A percentile compares a stretch with the other conserved stretches of the same genome.
Conservation (phyloP, 371 early-diverging fungal genomes). For the Amoeboaphelidium protococcarum region DNA sequence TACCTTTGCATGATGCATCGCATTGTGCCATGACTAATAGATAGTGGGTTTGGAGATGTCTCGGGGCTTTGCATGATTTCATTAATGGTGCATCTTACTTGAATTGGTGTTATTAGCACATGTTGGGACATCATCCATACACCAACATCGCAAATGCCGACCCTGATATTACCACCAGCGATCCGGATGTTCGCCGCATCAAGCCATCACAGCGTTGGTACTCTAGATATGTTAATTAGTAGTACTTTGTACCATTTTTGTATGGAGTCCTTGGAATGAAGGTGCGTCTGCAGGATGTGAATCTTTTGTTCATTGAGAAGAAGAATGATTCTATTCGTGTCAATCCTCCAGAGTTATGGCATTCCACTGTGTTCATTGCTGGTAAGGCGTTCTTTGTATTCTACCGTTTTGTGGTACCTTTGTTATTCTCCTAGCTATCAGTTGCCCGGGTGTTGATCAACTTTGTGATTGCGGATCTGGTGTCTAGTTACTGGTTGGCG, state of each 20-base stretch:
- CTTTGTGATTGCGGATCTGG: constrained; percentile 17
- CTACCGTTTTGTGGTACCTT: constrained; percentile 18
- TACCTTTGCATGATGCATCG: constrained; percentile 25
- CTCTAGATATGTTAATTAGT: constrained; percentile 18
- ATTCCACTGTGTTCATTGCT: constrained; percentile 20
- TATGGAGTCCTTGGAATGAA: constrained; percentile 24
- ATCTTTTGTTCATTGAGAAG: constrained; percentile 16
- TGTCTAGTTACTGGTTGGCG: constrained; percentile 22
- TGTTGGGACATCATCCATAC: constrained; percentile 28
- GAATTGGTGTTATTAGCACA: constrained; percentile 21
- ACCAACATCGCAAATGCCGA: constrained; percentile 27
- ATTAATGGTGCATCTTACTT: constrained; percentile 22
- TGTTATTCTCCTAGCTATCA: constrained; percentile 7
- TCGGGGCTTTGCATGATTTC: constrained; percentile 27
- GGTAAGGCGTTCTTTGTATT: constrained; percentile 25
- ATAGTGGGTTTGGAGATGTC: constrained; percentile 20
- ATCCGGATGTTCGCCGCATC: constrained; percentile 25
- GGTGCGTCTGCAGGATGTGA: constrained; percentile 22
- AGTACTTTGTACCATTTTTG: constrained; percentile 19
- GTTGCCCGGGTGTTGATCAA: constrained; percentile 9
- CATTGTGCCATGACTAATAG: constrained; percentile 23
- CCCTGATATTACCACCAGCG: constrained; percentile 20
- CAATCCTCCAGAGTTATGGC: constrained; percentile 17
- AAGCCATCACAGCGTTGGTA: constrained; percentile 21
- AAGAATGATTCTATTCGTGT: constrained; percentile 19